Conservation (phyloP, 768 basidiomycete genomes). For the Pleurotus tuoliensis region DNA sequence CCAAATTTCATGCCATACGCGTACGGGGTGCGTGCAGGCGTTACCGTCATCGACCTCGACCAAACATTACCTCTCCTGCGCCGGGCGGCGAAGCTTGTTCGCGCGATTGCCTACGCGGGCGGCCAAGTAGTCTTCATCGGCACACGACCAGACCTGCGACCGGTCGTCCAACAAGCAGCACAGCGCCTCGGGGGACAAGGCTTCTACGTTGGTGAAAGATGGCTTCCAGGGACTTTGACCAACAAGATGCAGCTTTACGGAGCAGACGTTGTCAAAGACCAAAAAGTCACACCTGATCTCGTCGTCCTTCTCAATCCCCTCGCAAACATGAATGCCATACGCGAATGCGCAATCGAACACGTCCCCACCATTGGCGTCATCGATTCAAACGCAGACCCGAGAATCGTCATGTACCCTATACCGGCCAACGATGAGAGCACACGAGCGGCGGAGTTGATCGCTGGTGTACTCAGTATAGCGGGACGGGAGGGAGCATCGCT, state of each 20-base stretch:
- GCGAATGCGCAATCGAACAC: slow-evolving; percentile 85
- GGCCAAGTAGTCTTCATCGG: slow-evolving; percentile 91
- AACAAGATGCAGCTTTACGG: slow-evolving; percentile 77
- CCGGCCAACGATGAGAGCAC: slow-evolving; percentile 97
- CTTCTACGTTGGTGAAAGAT: slow-evolving; percentile 81
- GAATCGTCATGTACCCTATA: slow-evolving; percentile 96
- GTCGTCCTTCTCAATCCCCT: slow-evolving; percentile 90
- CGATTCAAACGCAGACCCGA: slow-evolving; percentile 94
- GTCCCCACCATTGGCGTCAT: slow-evolving; percentile 93
- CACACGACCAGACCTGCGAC: slow-evolving; percentile 74
- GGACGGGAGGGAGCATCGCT: slow-evolving; percentile 68
- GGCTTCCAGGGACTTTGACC: slow-evolving; percentile 95
- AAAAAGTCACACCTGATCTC: slow-evolving; percentile 76
- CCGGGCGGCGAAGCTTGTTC: slow-evolving; percentile 84
- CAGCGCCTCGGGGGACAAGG: slow-evolving; percentile 74
- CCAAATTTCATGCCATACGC: slow-evolving; percentile 89
- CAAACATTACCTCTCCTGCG: slow-evolving; percentile 89
- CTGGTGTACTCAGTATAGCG: slow-evolving; percentile 87
- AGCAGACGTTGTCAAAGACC: slow-evolving; percentile 44
- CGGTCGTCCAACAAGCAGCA: slow-evolving; percentile 74
- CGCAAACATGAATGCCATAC: slow-evolving; percentile 78
- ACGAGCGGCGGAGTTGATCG: slow-evolving; percentile 85
- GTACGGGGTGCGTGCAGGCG: slow-evolving; percentile 85
- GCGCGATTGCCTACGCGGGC: slow-evolving; percentile 73
- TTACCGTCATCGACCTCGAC: slow-evolving; percentile 94